Conservation (phyloP, 108 stramenopile genomes). For the Skeletonema tropicum region DNA sequence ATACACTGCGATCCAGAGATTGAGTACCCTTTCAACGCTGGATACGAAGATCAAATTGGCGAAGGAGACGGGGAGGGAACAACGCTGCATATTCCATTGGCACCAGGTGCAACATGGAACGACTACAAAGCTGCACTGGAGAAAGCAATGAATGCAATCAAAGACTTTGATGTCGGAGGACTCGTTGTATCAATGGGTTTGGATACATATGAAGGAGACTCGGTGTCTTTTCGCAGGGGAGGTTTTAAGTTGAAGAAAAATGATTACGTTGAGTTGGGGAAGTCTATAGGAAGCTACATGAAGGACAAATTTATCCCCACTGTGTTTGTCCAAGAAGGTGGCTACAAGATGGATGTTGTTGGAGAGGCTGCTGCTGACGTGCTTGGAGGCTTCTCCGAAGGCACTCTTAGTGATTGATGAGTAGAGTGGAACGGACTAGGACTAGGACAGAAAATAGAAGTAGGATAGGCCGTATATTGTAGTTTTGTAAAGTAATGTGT, state of each 20-base stretch:
- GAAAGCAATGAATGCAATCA: conserved; percentile 53
- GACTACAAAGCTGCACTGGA: conserved; percentile 57
- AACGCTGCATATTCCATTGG: conserved; percentile 72
- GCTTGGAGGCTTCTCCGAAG: conserved; percentile 47
- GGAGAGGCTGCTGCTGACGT: conserved; percentile 76
- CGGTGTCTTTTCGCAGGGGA: conserved; percentile 64
- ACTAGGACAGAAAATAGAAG: neutral
- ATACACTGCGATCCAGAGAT: conserved; percentile 81
- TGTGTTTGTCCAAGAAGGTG: conserved; percentile 81
- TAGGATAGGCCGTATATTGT: neutral
- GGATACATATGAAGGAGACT: conserved; percentile 77
- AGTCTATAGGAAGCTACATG: conserved; percentile 48
- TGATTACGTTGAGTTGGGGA: conserved; percentile 70
- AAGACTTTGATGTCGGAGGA: conserved; percentile 55
- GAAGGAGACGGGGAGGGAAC: conserved; percentile 48
- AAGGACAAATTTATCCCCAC: conserved; percentile 39
- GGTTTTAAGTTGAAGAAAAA: conserved; percentile 63
- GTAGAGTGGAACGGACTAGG: neutral
- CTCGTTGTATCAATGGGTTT: conserved; percentile 78
- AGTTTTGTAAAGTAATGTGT: neutral
- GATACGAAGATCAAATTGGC: conserved; percentile 80
- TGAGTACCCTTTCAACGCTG: conserved; percentile 86
- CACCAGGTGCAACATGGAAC: conserved; percentile 68
- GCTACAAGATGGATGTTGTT: conserved; percentile 78
- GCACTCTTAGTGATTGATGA: neutral